Percentiles rank a stretch among this genome's conserved stretches.
Evolutionary conservation across 1,284 basidiomycete species (phyloP).

Genomic region (Cutaneotrichosporon dermatis): DNA sequence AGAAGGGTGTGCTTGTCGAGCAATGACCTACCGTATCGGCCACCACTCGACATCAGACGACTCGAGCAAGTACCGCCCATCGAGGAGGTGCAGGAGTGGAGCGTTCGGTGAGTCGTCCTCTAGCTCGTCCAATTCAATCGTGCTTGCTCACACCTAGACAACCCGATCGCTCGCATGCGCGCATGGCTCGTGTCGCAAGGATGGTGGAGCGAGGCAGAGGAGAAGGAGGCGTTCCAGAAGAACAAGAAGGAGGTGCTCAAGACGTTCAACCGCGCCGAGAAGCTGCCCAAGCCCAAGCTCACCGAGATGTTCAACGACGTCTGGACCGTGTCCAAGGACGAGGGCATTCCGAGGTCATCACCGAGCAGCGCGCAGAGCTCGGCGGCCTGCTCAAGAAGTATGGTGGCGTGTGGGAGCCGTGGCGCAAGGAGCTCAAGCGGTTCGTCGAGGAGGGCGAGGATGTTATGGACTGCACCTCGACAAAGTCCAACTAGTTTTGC

Average conservation of each 20-base stretch:
- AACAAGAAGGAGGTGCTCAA: slow-evolving; percentile 70
- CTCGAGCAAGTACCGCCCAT: slow-evolving; percentile 83
- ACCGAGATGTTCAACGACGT: slow-evolving; percentile 81
- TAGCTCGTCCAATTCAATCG: slow-evolving; percentile 15
- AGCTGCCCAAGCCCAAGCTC: slow-evolving; percentile 63
- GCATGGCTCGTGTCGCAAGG: slow-evolving; percentile 71
- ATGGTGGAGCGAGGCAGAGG: slow-evolving; percentile 81
- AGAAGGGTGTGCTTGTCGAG: slow-evolving; percentile 83
- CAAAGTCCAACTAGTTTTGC: slow-evolving; percentile 12
- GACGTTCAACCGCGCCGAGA: slow-evolving; percentile 73
- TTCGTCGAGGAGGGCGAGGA: slow-evolving; percentile 75
- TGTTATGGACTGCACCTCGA: slow-evolving; percentile 49
- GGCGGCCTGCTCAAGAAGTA: slow-evolving; percentile 73
- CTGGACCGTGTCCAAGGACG: slow-evolving; percentile 55
- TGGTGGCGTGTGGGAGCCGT: slow-evolving; percentile 73
- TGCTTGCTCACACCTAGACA: slow-evolving; percentile 54
- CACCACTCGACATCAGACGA: slow-evolving; percentile 95
- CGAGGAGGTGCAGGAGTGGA: slow-evolving; percentile 79
- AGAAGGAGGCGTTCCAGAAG: slow-evolving; percentile 64
- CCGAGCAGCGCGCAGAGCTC: slow-evolving; percentile 78
- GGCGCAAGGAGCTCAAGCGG: slow-evolving; percentile 72
- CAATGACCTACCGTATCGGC: slow-evolving; percentile 89
- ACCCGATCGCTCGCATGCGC: slow-evolving; percentile 80
- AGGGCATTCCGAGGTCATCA: slow-evolving; percentile 75
- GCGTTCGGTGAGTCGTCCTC: slow-evolving; percentile 52